Base-by-base conservation (phyloP, 2,329 filamentous ascomycete species). In the Fusarium sp. region DNA sequence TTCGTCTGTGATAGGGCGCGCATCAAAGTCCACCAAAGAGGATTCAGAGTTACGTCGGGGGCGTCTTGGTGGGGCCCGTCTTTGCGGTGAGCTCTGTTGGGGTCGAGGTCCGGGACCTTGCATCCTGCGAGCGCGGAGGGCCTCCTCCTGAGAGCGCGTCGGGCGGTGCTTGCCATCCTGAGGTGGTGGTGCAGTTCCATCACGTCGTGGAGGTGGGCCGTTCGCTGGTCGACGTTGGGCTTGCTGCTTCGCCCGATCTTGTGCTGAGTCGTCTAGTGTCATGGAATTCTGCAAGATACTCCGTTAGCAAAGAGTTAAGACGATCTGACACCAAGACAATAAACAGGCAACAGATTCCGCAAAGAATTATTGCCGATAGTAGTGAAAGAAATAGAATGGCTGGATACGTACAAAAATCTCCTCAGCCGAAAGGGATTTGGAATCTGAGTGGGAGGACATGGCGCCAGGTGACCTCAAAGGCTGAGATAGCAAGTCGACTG, bases 1-100 rank as follows among this genome's bases (percentile, higher is more conserved):
- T 73, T 88, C 87, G 25, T 90, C 86, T 45, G 87, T 87, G 59
- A 90, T 80, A 7, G 86, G 85, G 76, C 86, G 89, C 73, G 89
- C 80, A 55, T 83, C 81, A 49, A 82, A 76, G 28, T 88, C 90
- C 74, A 90, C 82, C 47, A 93, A 82, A 1, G 93, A 95, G 0
- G 92, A 93, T 61, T 95, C 93, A 4, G 93, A 95, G 78, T 94
- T 94, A 72, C 93, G 88, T 72, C 92, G 88, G 20, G 87, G 85
- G 21, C 90, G 87, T 59, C 59, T 60, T 18, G 63, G 59, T 49
- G 68, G 63, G 23, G 27, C 63, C 23, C 54, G 54, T 59, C 63
- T 50, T 64, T 71, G 68, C n/a, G 82, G 80, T 56, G 82, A 85
- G 68, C 70, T 72, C 66, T 79, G 72, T 67, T 72, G 72, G 9